Percentiles rank a stretch among this genome's conserved stretches.
These are phyloP conservation scores for Phytophthora constricta DNA, from an alignment of 352 stramenopile species.

Conservation along the genomic window DNA sequence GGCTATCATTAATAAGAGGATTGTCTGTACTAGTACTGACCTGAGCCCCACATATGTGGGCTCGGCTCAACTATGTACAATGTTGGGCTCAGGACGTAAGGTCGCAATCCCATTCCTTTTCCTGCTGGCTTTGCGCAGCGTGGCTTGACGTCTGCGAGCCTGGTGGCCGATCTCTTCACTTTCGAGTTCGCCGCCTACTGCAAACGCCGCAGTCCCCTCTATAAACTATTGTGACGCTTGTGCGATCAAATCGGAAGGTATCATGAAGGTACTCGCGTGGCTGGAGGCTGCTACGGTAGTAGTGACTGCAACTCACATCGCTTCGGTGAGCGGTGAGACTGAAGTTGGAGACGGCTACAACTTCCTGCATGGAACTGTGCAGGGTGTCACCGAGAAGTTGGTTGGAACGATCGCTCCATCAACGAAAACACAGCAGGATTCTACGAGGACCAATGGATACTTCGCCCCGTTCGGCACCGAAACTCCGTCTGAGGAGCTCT, in stretches of 20 bases:
- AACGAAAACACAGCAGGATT: neutral
- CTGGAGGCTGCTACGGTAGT: neutral
- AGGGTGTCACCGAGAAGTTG: neutral
- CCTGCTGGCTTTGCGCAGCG: neutral
- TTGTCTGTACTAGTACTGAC: too few relatives aligned
- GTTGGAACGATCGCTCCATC: neutral
- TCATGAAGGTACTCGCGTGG: neutral
- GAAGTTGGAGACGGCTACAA: conserved; percentile 1
- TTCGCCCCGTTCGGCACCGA: conserved; percentile 40
- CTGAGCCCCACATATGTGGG: too few relatives aligned
- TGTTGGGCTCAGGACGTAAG: too few relatives aligned
- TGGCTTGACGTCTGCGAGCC: neutral
- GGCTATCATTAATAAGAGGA: too few relatives aligned
- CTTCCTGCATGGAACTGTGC: neutral
- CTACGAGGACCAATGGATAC: conserved; percentile 3
- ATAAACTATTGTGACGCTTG: neutral
- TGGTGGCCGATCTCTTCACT: neutral
- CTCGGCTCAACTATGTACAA: too few relatives aligned
- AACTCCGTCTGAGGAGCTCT: conserved; percentile 36
- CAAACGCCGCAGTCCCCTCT: neutral
- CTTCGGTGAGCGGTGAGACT: neutral
- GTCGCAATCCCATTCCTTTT: neutral
- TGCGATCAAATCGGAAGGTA: neutral
- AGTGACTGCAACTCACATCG: neutral
- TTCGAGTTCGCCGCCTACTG: conserved; percentile 4